Evolutionary conservation across 768 basidiomycete genomes (phyloP), one percentile per base, ranked within the genome.

Genomic region (Lactarius vividus): DNA sequence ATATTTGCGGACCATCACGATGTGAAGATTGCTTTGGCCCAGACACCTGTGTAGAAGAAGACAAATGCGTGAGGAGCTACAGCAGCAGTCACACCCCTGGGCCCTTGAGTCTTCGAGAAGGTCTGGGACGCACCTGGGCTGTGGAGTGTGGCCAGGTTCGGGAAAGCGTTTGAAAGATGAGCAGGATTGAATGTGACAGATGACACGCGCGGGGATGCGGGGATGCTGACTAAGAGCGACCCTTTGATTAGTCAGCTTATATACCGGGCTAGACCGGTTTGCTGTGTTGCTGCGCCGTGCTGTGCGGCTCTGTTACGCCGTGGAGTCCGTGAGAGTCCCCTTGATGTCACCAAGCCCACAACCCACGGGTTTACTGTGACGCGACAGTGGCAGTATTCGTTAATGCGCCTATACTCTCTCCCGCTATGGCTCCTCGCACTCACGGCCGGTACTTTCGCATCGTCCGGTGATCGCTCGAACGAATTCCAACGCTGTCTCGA

Each of bases 401-500:
- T n/a, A 65, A 76, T 20, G 59, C 74, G 31, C 61, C 70, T 37
- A 40, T 29, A 35, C 52, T 4, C 49, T 62, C 16, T 64, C 15
- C 35, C 55, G 57, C 53, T 64, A 2, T 44, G 9, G 26, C 9
- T 62, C 18, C n/a, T 10, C 62, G 31, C 26, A 18, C 3, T 57
- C 44, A 37, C 59, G 7, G 35, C 16, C 18, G 26, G 23, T 18
- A 31, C 55, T 8, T 31, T 33, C 28, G 70, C 70, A 3, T 78
- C 77, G 2, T 71, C 77, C 2, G 78, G 77, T 16, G 77, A 78
- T 62, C 75, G 74, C n/a, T 71, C 78, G 3, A 40, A 63, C 54
- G 70, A 72, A 0, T 83, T 78, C 61, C 76, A 76, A 39, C 70
- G 72, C 29, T 82, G 81, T 52, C 69, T 82, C 8, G 20, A 16